These are phyloP conservation scores for Plasmodium billcollinsi DNA, from an alignment of 169 alveolate genomes.

Conservation along the genomic window DNA sequence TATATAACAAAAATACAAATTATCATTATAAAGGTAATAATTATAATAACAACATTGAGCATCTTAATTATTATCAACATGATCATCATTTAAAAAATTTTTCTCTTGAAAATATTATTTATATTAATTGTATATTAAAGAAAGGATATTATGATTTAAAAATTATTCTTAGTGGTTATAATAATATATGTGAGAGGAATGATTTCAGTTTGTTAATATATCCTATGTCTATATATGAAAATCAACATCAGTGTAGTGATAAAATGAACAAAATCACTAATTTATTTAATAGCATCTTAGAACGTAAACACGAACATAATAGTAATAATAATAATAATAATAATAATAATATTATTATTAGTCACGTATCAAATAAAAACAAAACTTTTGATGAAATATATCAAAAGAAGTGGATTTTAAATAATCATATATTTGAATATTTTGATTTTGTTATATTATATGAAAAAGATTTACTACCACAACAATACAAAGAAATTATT, in stretches of 20 bases:
- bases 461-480: slow-evolving; percentile 5
- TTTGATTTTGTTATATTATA: slow-evolving; percentile 40
- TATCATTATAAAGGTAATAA: background rate
- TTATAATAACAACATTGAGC: background rate
- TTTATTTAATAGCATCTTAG: slow-evolving; percentile 13
- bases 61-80: too few species aligned
- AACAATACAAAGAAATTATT: slow-evolving; percentile 16
- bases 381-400: slow-evolving; percentile 5
- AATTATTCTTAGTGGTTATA: slow-evolving; percentile 15
- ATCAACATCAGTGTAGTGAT: slow-evolving; percentile 20
- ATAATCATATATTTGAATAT: slow-evolving; percentile 23
- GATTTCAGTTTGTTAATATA: slow-evolving; percentile 10
- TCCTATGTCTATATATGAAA: slow-evolving; percentile 32
- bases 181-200: slow-evolving; percentile 11
- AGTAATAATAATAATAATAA: too few species aligned
- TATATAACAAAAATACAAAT: background rate
- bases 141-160: slow-evolving; percentile 36
- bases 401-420: slow-evolving; percentile 35
- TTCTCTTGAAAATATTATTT: slow-evolving; percentile 6
- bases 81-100: slow-evolving; percentile 17
- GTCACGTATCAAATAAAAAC: too few species aligned
- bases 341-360: too few species aligned
- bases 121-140: slow-evolving; percentile 28
- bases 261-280: slow-evolving; percentile 21
- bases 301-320: background rate